Conservation (phyloP, 164 flowering plant species). For the Aristolochia contorta region DNA sequence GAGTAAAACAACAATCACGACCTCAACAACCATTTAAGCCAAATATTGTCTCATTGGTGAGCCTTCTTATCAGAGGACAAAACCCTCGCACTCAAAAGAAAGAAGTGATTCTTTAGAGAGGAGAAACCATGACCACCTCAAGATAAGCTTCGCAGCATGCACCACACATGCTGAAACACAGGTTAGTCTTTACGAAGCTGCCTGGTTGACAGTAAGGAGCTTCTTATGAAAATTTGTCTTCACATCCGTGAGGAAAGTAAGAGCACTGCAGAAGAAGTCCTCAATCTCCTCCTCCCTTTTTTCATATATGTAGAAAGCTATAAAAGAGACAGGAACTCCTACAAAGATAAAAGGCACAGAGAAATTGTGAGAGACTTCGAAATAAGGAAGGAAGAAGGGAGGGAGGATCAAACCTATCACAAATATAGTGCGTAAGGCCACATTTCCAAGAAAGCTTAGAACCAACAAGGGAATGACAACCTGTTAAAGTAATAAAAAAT, state of each 20-base stretch:
- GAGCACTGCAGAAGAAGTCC: constrained; percentile 22
- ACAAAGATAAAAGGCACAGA: constrained; percentile 14
- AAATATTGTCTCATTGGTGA: too few species aligned
- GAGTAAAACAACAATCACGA: too few species aligned
- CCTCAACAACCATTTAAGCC: too few species aligned
- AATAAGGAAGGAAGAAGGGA: too few species aligned
- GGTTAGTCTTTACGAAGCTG: background rate
- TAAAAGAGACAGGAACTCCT: constrained; percentile 52
- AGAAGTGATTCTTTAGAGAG: too few species aligned
- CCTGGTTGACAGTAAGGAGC: constrained; percentile 17
- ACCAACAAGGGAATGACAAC: constrained; percentile 38
- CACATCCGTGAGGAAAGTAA: constrained; percentile 30
- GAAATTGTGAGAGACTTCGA: background rate
- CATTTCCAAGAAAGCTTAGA: constrained; percentile 53
- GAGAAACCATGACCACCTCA: background rate
- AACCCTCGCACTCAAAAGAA: too few species aligned
- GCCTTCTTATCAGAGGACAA: too few species aligned
- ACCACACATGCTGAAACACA: background rate
- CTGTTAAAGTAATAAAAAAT: constrained; percentile 24
- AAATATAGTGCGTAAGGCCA: constrained; percentile 40
- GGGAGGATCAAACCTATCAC: constrained; percentile 30
- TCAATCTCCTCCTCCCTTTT: constrained; percentile 73
- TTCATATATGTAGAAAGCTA: constrained; percentile 59
- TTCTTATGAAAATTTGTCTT: constrained; percentile 31
- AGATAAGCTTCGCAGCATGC: too few species aligned